Evolutionary conservation across 2,329 filamentous ascomycete species (phyloP), one percentile per base, ranked within the genome.

Genomic region (Colletotrichum sp.): DNA sequence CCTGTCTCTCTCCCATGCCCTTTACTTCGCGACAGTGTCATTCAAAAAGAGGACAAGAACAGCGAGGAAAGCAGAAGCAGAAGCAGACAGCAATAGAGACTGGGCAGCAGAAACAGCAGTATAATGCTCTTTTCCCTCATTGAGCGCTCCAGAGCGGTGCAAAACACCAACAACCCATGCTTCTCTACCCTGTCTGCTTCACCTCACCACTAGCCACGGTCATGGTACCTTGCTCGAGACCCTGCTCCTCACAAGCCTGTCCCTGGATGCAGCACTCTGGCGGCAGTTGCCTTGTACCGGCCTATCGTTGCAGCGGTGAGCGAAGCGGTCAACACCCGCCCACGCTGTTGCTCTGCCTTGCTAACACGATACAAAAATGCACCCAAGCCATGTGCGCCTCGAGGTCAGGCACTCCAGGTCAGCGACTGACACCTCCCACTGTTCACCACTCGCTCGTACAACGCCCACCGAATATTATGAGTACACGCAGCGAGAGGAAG

Each of bases 261-360:
- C 36, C 55, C 55, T 36, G 55, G 57, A 59, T 59, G 64, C 64
- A 55, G 34, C 44, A 34, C 62, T 30, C 59, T 49, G 57, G 22
- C 57, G 64, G 57, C 63, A 62, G 55, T 68, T 63, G 57, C 36
- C 57, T 73, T 55, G 73, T 73, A 69, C 59, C 57, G 15, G 57
- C 55, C 70, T 73, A 69, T 64, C 69, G 36, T 49, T 22, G 22
- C 70, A 44, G 73, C 73, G 73, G 73, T 76, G 73, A 73, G 64
- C 22, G 49, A 69, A 68, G 69, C 73, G 70, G 70, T 73, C 64
- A 73, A 59, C 44, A 16, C 49, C 30, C 25, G 30, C 63, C 7
- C 29, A n/a, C 36, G 36, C 44, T n/a, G 15, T 16, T 27, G 22
- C 49, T 64, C 19, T 36, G 62, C 32, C 13, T 39, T 73, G 73